A percentile compares a stretch with the other conserved stretches of the same genome.
Evolutionary conservation across 2,329 filamentous ascomycete species (phyloP).

Genomic region (Ascosphaera aggregata): DNA sequence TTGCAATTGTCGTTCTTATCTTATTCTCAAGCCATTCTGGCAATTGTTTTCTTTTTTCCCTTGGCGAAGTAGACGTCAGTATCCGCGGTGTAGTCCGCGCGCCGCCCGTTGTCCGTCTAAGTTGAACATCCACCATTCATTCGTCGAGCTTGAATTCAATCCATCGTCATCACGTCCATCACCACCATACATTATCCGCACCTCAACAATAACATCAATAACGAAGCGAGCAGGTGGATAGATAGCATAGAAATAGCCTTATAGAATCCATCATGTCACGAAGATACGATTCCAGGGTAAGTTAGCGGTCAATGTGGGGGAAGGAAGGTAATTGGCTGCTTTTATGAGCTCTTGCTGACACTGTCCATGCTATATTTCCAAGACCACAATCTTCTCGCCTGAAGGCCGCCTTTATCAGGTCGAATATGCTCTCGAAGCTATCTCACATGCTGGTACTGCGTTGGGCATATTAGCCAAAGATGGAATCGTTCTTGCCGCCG

Average conservation of each 20-base stretch:
- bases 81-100: too few species aligned
- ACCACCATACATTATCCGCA: too few species aligned
- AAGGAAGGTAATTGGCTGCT: slow-evolving; percentile 2
- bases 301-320: slow-evolving; percentile 12
- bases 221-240: background rate
- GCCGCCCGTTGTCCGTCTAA: too few species aligned
- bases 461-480: slow-evolving; percentile 93
- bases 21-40: too few species aligned
- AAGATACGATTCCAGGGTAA: slow-evolving; percentile 89
- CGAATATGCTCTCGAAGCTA: slow-evolving; percentile 96
- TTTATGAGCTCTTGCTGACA: slow-evolving; percentile 13
- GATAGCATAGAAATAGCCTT: background rate
- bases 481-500: slow-evolving; percentile 91
- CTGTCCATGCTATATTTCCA: slow-evolving; percentile 8
- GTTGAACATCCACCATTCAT: too few species aligned
- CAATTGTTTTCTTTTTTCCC: too few species aligned
- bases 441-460: slow-evolving; percentile 92
- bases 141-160: too few species aligned
- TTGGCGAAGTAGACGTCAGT: too few species aligned
- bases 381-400: slow-evolving; percentile 99
- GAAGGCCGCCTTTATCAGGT: slow-evolving; percentile 98
- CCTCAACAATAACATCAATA: slow-evolving; percentile 1
- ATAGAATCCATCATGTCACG: slow-evolving; percentile 50
- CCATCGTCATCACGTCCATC: too few species aligned
- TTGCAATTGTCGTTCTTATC: too few species aligned